Evolutionary conservation across 306 rosid species (phyloP).

Genomic region (Acacia melanoxylon): DNA sequence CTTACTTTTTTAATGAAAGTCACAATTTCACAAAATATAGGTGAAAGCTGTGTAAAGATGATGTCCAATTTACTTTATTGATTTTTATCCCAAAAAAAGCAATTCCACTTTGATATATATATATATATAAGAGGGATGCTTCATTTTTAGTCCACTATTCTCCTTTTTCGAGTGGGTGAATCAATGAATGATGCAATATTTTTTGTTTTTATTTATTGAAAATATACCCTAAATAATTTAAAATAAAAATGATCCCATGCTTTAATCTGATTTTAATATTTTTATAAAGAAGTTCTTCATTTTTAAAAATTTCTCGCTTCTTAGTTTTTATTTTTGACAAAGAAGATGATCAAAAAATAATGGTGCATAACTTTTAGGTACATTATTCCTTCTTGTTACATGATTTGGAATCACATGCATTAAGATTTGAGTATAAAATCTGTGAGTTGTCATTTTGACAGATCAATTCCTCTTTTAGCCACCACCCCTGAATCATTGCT

Average conservation of each 20-base stretch:
- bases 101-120: not conserved
- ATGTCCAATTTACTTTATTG: not conserved
- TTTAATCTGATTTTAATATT: not conserved
- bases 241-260: not conserved
- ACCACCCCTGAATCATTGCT: not conserved
- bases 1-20: not conserved
- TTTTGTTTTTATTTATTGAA: not conserved
- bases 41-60: not conserved
- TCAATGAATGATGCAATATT: not conserved
- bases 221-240: not conserved
- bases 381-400: not conserved
- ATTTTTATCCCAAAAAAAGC: not conserved
- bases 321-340: not conserved
- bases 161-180: not conserved
- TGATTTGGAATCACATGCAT: not conserved
- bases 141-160: not conserved
- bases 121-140: not conserved
- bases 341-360: not conserved
- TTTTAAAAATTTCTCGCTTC: not conserved
- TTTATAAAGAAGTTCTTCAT: not conserved
- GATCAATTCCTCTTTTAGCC: not conserved
- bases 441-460: slow-evolving; percentile 3
- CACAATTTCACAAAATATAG: not conserved
- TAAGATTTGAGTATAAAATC: not conserved
- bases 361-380: not conserved